Evolutionary conservation across 768 basidiomycete genomes (phyloP).

Genomic region (Panaeolus cyanescens): DNA sequence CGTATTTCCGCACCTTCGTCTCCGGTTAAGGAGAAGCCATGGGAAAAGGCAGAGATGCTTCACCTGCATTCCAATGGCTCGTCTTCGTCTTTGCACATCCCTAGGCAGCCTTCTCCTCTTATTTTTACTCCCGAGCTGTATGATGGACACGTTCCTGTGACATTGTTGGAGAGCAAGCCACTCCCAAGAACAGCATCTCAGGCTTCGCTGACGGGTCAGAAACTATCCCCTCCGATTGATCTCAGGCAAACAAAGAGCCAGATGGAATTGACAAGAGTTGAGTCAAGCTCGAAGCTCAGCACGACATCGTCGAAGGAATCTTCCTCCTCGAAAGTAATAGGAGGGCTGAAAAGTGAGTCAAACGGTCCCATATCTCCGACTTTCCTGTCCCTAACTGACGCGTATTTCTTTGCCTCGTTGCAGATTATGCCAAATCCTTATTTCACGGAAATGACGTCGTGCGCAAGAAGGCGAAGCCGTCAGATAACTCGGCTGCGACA

Average conservation of each 20-base stretch:
- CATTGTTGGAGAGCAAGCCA: neutral
- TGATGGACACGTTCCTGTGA: conserved; percentile 1
- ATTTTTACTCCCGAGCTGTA: neutral
- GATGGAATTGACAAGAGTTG: neutral
- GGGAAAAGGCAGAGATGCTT: neutral
- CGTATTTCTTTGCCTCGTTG: neutral
- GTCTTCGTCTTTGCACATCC: neutral
- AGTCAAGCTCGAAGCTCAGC: neutral
- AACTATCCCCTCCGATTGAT: neutral
- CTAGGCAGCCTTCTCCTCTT: neutral
- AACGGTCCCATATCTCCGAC: neutral
- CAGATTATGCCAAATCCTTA: neutral
- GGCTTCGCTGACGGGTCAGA: neutral
- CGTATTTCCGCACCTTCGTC: neutral
- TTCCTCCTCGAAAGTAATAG: neutral
- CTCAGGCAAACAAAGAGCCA: neutral
- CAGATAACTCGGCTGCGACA: neutral
- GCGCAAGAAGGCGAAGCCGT: neutral
- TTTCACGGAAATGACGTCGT: conserved; percentile 1
- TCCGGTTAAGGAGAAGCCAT: neutral
- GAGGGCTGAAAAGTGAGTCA: neutral
- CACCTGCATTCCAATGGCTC: neutral
- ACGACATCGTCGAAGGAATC: neutral
- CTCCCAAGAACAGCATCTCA: neutral
- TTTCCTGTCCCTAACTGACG: neutral